Evolutionary conservation across 2,329 filamentous ascomycete species (phyloP), one percentile per base, ranked within the genome.

Genomic region (Diaporthe sp.): DNA sequence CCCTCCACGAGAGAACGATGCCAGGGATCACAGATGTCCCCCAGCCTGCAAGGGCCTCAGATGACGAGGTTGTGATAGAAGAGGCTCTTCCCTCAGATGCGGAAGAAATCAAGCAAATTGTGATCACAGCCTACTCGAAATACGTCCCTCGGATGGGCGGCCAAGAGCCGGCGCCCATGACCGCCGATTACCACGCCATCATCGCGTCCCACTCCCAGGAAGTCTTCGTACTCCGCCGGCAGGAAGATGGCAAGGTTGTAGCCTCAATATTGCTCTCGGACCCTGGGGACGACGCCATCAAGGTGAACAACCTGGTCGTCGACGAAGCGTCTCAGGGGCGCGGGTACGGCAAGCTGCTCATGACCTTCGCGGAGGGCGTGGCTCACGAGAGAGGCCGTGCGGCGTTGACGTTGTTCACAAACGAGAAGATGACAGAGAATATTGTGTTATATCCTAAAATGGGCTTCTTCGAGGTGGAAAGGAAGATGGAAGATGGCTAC

Each of bases 141-240:
- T 84, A 83, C 74, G 80, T 82, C 39, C 77, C 82, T 17, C 82
- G 82, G 5, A 83, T 84, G 68, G 82, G 82, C 10, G 82, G 82
- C 6, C 82, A 81, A 58, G 78, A 79, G 0, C 84, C 84, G 0
- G 84, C 83, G 0, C 83, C 84, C 1, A 85, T 85, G 84, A 79
- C 75, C 2, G 77, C 79, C n/a, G 79, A 85, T 75, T 85, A 84
- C 58, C 3, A 34, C 8, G 37, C 77, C 4, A 77, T 85, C 17
- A 75, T 85, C 25, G 22, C 65, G 5, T 61, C 42, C 17, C 46
- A 77, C 8, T 78, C 75, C 0, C 74, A 77, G n/a, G 74, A 79
- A 12, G 77, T 83, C 2, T 81, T 75, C 73, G 77, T 82, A 2
- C 77, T 82, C 10, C 51, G 72, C 22, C 39, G 37, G 13, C 62